A percentile compares a stretch with the other conserved stretches of the same genome.
Conservation (phyloP, 2,329 filamentous ascomycete genomes). For the Nemania sp. region DNA sequence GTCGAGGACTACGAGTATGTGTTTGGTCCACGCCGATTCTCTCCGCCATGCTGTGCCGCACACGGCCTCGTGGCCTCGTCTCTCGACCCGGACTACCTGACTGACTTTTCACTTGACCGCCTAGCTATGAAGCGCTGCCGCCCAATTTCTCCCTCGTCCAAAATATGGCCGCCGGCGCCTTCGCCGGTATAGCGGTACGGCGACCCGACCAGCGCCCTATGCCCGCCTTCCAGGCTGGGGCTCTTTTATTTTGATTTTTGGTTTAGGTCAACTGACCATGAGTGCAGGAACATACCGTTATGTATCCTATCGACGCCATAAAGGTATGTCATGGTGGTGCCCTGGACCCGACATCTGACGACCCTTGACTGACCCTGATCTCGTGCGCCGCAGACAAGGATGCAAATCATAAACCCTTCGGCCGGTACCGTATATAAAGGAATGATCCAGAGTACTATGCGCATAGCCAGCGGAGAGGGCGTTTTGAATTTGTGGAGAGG, state of each 20-base stretch:
- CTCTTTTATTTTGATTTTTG: too few species aligned
- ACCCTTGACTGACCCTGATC: slow-evolving; percentile 27
- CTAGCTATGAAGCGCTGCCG: slow-evolving; percentile 88
- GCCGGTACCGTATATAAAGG: slow-evolving; percentile 83
- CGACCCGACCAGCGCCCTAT: neutral
- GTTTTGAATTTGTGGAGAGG: slow-evolving; percentile 92
- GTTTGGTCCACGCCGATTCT: neutral
- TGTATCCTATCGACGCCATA: slow-evolving; percentile 98
- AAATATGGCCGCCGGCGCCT: slow-evolving; percentile 95
- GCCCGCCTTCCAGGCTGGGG: neutral
- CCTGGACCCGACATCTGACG: slow-evolving; percentile 23
- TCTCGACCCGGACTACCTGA: neutral
- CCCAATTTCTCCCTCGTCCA: slow-evolving; percentile 91
- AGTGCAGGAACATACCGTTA: slow-evolving; percentile 90
- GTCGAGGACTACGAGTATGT: slow-evolving; percentile 70
- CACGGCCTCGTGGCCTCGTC: too few species aligned
- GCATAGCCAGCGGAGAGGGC: slow-evolving; percentile 88
- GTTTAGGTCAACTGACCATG: slow-evolving; percentile 12
- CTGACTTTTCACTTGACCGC: slow-evolving; percentile 10
- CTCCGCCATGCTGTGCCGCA: too few species aligned
- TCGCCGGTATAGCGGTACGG: slow-evolving; percentile 88
- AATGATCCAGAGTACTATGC: slow-evolving; percentile 87
- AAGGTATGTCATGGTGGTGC: slow-evolving; percentile 65
- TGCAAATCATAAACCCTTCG: slow-evolving; percentile 91
- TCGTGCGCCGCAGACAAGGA: slow-evolving; percentile 72